Base-by-base conservation (phyloP, 2,329 filamentous ascomycete species). In the Calonectria pauciramosa region DNA sequence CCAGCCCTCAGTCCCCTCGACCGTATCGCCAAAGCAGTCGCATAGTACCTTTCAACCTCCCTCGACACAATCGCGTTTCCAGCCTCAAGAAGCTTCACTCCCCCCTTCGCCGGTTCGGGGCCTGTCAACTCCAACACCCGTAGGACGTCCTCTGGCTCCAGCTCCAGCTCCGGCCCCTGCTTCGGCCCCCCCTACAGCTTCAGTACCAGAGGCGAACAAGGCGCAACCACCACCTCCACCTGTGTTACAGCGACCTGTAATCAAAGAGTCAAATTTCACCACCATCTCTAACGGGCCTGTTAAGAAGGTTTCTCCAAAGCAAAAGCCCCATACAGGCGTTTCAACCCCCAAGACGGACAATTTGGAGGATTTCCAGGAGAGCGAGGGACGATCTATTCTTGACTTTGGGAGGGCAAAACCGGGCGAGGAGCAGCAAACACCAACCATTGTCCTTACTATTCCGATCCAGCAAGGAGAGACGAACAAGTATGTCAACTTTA, bases 401-500 rank as follows among this genome's bases (percentile, higher is more conserved):
- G 91, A 92, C 75, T 92, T 92, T 80, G 91, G 91, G 77, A 90
- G 90, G 78, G 90, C 87, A 1, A 88, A 89, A 67, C 90, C 90
- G 3, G 91, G 91, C 36, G 89, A 92, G 63, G 92, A 94, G 77
- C 84, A 87, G 3, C 85, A 88, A 72, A 91, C 91, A 3, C 96
- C 93, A 51, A 98, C 92, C 6, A 98, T 99, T 76, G 91, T 97
- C 68, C 90, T 99, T 23, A 93, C 94, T 70, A 93, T 99, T 72
- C 92, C 94, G 0, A 90, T 99, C 49, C 91, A 93, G 72, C 77
- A 80, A 7, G 95, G 95, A 51, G 93, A 95, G 80, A 94, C 92
- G 44, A 98, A 98, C 84, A 95, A 96, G 78, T 96, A 97, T 75
- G 92, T 99, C 86, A 99, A 99, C 84, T 98, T 99, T 78, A 96